Evolutionary conservation across 108 stramenopile genomes (phyloP).

Genomic region (Cyclotella sp.): DNA sequence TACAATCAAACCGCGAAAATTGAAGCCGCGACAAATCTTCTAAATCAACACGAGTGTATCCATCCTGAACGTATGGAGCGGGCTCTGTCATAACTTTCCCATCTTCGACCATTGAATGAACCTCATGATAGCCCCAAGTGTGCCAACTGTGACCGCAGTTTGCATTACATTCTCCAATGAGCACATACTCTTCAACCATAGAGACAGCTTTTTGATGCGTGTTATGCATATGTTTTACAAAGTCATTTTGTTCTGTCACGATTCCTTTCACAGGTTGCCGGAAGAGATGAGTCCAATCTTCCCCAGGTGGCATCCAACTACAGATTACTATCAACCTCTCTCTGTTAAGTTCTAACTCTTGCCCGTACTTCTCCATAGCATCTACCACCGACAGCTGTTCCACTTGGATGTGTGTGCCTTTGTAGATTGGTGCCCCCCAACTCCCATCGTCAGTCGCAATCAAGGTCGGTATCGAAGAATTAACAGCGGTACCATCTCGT

Average conservation of each 20-base stretch:
- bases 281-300: constrained; percentile 80
- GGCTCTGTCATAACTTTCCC: constrained; percentile 4
- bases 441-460: constrained; percentile 84
- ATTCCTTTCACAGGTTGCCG: constrained; percentile 33
- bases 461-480: constrained; percentile 40
- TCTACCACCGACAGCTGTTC: constrained; percentile 59
- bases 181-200: constrained; percentile 77
- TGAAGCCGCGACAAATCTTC: constrained; percentile 58
- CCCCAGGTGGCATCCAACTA: constrained; percentile 86
- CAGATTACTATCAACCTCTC: constrained; percentile 73
- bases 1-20: constrained; percentile 81
- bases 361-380: constrained; percentile 68
- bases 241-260: not conserved
- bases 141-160: constrained; percentile 82
- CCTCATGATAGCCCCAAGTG: constrained; percentile 80
- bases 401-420: constrained; percentile 41
- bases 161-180: constrained; percentile 87
- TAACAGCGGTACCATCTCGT: not conserved
- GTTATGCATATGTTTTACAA: not conserved
- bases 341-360: constrained; percentile 11
- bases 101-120: constrained; percentile 16
- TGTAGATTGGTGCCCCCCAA: constrained; percentile 64
- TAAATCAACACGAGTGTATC: constrained; percentile 74
- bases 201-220: not conserved
- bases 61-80: constrained; percentile 61